Evolutionary conservation across 75 land plant species (phyloP), one percentile per base, ranked within the genome.

Genomic region (Cryptomeria japonica): DNA sequence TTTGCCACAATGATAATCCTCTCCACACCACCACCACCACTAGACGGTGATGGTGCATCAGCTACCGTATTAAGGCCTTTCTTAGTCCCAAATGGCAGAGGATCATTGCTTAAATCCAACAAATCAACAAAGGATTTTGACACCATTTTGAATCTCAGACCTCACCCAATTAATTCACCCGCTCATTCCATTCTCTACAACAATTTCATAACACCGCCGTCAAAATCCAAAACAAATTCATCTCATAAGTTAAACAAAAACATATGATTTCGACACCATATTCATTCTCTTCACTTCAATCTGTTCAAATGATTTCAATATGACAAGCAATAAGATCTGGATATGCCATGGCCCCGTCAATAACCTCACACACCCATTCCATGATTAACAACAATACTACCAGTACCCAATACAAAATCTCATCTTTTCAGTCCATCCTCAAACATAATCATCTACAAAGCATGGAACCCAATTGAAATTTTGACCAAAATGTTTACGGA

Each of bases 1-100:
- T 82, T 82, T 15, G 84, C 84, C 53, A 82, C 84, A 28, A 82
- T 82, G 49, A 46, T 82, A 44, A 82, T 46, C 47, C 36, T 82
- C 47, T 82, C 84, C 77, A 75, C 77, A 12, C 84, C 84, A 25
- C 5, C 49, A 28, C 42, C 11, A 6, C 44, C 22, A 39, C 84
- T 51, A 12, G 46, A 46, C n/a, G 84, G 46, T n/a, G 84, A 82
- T 44, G 84, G 28, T 46, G 84, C 31, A 28, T 44, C 47, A 19
- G 5, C 31, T 41, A 11, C 84, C n/a, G 51, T 4, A 28, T 82
- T 82, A n/a, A 28, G 84, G 28, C 14, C 84, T 11, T n/a, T 82
- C 53, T 82, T 82, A 32, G 31, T 11, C 34, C 84, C 84, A 25
- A 46, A 82, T 46, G 84, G 84, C 32, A n/a, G 15, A 28, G 51